Evolutionary conservation across 768 basidiomycete genomes (phyloP).

Genomic region (Amanita exitialis): DNA sequence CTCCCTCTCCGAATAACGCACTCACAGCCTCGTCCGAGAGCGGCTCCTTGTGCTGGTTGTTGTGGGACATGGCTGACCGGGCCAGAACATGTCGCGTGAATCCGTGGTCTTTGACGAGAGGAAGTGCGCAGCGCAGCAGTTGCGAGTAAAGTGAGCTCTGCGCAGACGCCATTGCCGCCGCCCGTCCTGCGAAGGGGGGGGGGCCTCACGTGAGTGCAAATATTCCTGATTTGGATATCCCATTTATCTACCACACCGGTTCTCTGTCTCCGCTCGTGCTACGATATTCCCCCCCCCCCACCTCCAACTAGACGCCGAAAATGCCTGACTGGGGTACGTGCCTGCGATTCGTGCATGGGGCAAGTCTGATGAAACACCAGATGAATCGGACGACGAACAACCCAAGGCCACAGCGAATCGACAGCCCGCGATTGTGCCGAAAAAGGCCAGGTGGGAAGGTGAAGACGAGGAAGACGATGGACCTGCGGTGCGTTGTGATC

Average conservation of each 20-base stretch:
- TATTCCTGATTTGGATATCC: background rate
- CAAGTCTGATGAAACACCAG: conserved; percentile 10
- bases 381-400: conserved; percentile 29
- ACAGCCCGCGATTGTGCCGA: conserved; percentile 15
- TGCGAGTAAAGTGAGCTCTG: conserved; percentile 20
- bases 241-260: no score
- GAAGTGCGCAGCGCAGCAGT: conserved; percentile 52
- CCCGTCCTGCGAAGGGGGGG: no score
- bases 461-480: conserved; percentile 84
- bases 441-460: conserved; percentile 73
- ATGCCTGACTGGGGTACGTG: conserved; percentile 34
- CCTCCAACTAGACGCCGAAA: background rate
- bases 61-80: conserved; percentile 45
- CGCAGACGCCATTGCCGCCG: no score
- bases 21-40: conserved; percentile 64
- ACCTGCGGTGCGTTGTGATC: conserved; percentile 52
- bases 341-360: background rate
- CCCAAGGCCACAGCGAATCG: conserved; percentile 14
- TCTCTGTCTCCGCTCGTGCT: background rate
- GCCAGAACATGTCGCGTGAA: conserved; percentile 68
- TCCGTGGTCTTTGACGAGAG: conserved; percentile 56
- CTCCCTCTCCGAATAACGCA: conserved; percentile 63
- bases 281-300: background rate
- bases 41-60: conserved; percentile 40
- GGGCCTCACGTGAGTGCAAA: no score